Base-by-base conservation (phyloP, 1,284 basidiomycete genomes). In the Xerocomus minutiporus region DNA sequence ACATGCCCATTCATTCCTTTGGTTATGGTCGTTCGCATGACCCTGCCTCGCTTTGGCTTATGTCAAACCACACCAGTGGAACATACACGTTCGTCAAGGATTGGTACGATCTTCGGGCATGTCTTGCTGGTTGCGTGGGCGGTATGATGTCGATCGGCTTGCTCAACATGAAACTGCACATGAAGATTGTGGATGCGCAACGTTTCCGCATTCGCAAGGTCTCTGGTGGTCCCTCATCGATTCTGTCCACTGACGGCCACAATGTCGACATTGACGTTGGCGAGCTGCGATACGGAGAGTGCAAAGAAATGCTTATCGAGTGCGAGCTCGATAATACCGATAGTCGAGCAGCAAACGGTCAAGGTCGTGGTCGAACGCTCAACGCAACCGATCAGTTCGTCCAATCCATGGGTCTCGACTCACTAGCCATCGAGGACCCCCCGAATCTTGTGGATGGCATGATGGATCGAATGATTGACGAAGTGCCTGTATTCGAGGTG, bases 1-100 rank as follows among this genome's bases (percentile, higher is more conserved):
- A 93, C 62, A 85, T 96, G 25, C 94, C 96, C 1, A 95, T 99
- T 51, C 96, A 99, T 71, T 90, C 93, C 2, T 90, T 99, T 60
- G 96, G 96, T 45, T 99, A 96, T 67, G 95, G 95, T 49, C 91
- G 93, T 57, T 90, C 90, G 13, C 96, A 98, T 68, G 95, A 99
- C 69, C 95, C 96, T 6, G 91, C 92, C 3, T 95, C 93, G n/a
- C 81, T 99, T 15, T 99, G 96, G 96, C 84, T 97, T 42, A 93
- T 99, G 77, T 97, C 94, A 11, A 97, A 97, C 71, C 93, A 97
- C 68, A 98, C 96, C 0, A 82, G 84, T 53, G 96, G 95, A 38
- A 94, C 91, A n/a, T 98, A 98, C 73, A 97, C 94, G 6, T 97
- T 95, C 63, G 92, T 97, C 52, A 89, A 89, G 69, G 94, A 97